Evolutionary conservation across 1,284 basidiomycete genomes (phyloP), one percentile per base, ranked within the genome.

Genomic region (Veloporphyrellus conicus): DNA sequence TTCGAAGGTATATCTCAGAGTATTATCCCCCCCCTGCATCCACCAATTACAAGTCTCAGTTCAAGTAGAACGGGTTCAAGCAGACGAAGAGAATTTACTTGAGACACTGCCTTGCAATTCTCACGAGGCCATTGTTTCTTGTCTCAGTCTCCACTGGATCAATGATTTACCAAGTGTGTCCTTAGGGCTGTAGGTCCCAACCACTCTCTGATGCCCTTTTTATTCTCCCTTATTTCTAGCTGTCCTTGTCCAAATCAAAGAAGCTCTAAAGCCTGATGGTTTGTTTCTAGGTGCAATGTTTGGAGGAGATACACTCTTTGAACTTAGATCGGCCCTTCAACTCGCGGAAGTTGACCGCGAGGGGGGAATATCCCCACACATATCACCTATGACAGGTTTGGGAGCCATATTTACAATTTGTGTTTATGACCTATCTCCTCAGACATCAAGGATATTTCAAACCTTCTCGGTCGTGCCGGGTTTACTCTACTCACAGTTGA

Each of bases 381-480:
- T 99, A 27, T 97, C 93, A 3, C 96, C 96, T 1, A 99, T 99
- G 96, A 93, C 95, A 52, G 87, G 93, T 93, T 54, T 43, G 75
- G 39, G 19, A 34, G 19, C 48, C 34, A 19, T 31, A 28, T 23
- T 20, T 37, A 34, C 3, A 16, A 32, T 36, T 32, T 39, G 1
- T 20, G 19, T 9, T 45, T 38, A 33, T 49, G 22, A 55, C 38
- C 18, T 41, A 45, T 32, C 35, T 47, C 43, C 40, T 42, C 36
- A 93, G 93, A 93, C 60, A 89, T 89, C 6, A 79, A 87, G 44
- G 94, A 97, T 64, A 79, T 96, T 50, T 93, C 94, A 5, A 93
- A 91, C 49, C 79, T 97, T 16, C 79, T 99, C 25, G 84, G 86
- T 29, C 83, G 95, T 35, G 95, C 96, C 0, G 94, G 94, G 11